Evolutionary conservation across 169 alveolate genomes (phyloP).

Genomic region (Besnoitia besnoiti): DNA sequence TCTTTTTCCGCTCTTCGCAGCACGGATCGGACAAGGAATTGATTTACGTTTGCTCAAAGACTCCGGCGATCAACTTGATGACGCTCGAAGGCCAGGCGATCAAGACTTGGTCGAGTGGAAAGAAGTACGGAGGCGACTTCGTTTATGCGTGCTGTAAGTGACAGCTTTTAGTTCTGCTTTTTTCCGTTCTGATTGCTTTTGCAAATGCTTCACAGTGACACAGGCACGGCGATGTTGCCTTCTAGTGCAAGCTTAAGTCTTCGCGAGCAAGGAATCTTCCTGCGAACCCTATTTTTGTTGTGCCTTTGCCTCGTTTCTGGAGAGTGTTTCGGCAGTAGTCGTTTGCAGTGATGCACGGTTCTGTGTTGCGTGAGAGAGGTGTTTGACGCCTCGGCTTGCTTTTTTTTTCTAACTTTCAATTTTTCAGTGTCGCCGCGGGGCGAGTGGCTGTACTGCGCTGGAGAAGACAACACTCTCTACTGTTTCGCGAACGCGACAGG

Average conservation of each 20-base stretch:
- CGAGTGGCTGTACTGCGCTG: slow-evolving; percentile 67
- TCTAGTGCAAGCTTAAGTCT: too few species aligned
- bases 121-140: slow-evolving; percentile 65
- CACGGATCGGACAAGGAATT: slow-evolving; percentile 28
- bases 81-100: slow-evolving; percentile 53
- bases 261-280: too few species aligned
- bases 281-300: too few species aligned
- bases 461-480: slow-evolving; percentile 64
- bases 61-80: slow-evolving; percentile 54
- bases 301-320: too few species aligned
- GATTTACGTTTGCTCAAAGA: slow-evolving; percentile 55
- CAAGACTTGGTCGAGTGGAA: slow-evolving; percentile 57
- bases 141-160: slow-evolving; percentile 58
- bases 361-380: too few species aligned
- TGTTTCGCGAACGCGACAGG: slow-evolving; percentile 64
- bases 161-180: not conserved
- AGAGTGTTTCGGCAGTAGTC: too few species aligned
- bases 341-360: too few species aligned
- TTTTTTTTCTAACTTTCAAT: not conserved
- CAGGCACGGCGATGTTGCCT: too few species aligned
- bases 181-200: not conserved
- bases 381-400: not conserved
- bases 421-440: slow-evolving; percentile 67
- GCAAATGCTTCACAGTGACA: too few species aligned
- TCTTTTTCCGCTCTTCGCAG: not conserved